Evolutionary conservation across 2,329 filamentous ascomycete species (phyloP).

Genomic region (Parafenestella ontariensis): DNA sequence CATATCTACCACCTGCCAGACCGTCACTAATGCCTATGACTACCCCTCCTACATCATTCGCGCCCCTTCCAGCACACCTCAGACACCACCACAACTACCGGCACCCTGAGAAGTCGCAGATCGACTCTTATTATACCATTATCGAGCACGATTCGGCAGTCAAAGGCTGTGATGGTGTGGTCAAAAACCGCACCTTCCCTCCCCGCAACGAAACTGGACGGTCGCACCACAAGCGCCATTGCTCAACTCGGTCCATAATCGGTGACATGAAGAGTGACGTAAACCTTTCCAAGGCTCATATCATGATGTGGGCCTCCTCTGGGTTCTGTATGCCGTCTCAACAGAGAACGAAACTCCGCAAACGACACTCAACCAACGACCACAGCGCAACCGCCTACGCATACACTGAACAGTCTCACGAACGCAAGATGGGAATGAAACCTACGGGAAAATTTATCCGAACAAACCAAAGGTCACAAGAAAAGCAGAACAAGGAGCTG

Average conservation of each 20-base stretch:
- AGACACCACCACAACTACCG: constrained; percentile 30
- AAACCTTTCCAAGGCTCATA: constrained; percentile 20
- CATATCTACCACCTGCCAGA: constrained; percentile 18
- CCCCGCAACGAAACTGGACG: constrained; percentile 18
- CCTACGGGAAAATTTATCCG: neutral
- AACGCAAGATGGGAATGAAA: neutral
- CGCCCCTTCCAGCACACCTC: constrained; percentile 30
- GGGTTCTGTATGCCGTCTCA: constrained; percentile 4
- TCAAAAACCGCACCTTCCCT: constrained; percentile 26
- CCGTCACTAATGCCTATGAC: constrained; percentile 32
- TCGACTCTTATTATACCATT: constrained; percentile 17
- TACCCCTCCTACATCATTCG: constrained; percentile 23
- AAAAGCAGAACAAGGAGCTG: neutral
- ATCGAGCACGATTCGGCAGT: constrained; percentile 18
- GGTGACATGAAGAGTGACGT: constrained; percentile 17
- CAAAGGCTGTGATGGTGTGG: constrained; percentile 39
- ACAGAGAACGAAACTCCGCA: constrained; percentile 20
- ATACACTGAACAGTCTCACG: neutral
- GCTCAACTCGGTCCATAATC: constrained; percentile 8
- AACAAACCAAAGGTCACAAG: neutral
- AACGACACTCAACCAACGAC: constrained; percentile 9
- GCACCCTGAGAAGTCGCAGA: constrained; percentile 22
- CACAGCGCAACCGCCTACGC: constrained; percentile 3
- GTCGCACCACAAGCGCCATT: constrained; percentile 1
- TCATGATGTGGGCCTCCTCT: constrained; percentile 16